Base-by-base conservation (phyloP, 805 yeast species). In the Saccharomyces kudriavzevii region DNA sequence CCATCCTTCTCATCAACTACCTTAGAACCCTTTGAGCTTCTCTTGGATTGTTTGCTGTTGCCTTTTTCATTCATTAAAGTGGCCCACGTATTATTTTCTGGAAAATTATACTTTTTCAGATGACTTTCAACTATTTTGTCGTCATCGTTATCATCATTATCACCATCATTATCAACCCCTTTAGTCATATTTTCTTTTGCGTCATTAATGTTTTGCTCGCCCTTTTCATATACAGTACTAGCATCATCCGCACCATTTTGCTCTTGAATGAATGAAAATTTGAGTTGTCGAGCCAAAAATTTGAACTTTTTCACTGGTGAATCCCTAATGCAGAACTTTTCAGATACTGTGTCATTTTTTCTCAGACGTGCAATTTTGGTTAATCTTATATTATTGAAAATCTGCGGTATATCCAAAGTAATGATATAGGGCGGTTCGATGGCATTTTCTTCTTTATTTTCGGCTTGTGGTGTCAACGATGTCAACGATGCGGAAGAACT, bases 81-180 rank as follows among this genome's bases (percentile, higher is more conserved):
- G 4, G 70, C 56, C 71, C 71, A 68, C 2, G 70, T 67, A 20
- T 67, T 62, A 40, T 64, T 63, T 50, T 67, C 68, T 10, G 67
- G 56, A 5, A 68, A 51, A 3, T 71, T 70, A 53, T 66, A 62
- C 45, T 61, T 63, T 40, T 63, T 58, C 65, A 65, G 55, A 6
- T 35, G 43, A 6, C 24, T 35, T 20, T 35, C 43, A 24, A 35
- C 17, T 35, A 35, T 35, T 17, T 35, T 35, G 28, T 62, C 62
- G 9, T 58, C 62, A 45, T 61, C 57, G 14, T 52, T 50, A 8
- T 60, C 64, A 26, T 54, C 60, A 17, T 26, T 31, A 14, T 50
- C 24, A 1, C 5, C 20, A n/a, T 50, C 27, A 28, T 46, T 51
- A n/a, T 50, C 57, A 13, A 49, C 55, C 35, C 27, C 45, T 48